Evolutionary conservation across 345 rosid species (phyloP), one percentile per base, ranked within the genome.

Genomic region (Dovyalis caffra): DNA sequence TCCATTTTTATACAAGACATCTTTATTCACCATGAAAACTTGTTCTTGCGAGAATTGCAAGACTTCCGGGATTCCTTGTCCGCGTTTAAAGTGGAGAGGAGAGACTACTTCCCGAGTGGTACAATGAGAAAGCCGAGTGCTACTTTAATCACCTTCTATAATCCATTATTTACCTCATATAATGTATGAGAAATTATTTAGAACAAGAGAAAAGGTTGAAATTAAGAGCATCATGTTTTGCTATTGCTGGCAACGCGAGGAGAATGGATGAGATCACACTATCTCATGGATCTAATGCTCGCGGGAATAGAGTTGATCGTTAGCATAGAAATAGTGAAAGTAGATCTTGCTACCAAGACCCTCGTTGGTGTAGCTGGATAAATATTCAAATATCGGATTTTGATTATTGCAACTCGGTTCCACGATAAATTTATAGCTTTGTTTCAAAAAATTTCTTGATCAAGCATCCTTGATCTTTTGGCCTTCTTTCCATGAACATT

Each of bases 11-110:
- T 34, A 25, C 34, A 28, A 32, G 38, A 8, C 64, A 28, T 29
- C 47, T 21, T 68, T 60, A 20, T 14, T 78, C 2, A 32, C 33
- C 43, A 57, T 37, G n/a, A 57, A 28, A 29, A 40, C 8, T 58
- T 51, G 29, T 40, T 45, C 51, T 49, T 77, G 63, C 88, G 93
- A 98, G 95, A 37, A 83, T 95, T 83, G 97, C 99, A 78, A 90
- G 99, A 79, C 99, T 93, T 82, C 99, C 99, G 2, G 97, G 98
- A 38, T 95, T 95, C 82, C 93, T 91, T 87, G 86, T 83, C 73
- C 93, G 99, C 80, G 99, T 95, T 84, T 98, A 98, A 74, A 84
- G 95, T 79, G 98, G 99, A 32, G 98, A 98, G 73, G 98, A 93
- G 82, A 93, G 96, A 82, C 83, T 91, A 40, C 91, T 88, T 77